Evolutionary conservation across 2,329 filamentous ascomycete genomes (phyloP).

Genomic region (Emmonsiellopsis sp.): DNA sequence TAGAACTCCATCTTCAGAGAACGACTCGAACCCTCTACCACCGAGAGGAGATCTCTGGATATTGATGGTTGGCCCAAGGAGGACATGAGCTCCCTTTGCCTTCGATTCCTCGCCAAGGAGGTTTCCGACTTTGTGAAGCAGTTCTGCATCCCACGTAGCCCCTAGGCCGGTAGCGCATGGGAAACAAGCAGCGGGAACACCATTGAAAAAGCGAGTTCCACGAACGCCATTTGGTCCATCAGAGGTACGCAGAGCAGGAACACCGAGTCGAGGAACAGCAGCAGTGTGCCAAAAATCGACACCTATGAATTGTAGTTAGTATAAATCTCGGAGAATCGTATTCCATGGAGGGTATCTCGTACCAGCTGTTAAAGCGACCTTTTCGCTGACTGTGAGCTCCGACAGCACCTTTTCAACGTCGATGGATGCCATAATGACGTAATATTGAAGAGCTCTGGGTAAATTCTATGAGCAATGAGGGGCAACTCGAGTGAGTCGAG

Average conservation of each 20-base stretch:
- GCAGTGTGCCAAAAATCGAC: conserved; percentile 62
- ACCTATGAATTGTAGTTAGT: conserved; percentile 16
- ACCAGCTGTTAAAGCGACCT: conserved; percentile 39
- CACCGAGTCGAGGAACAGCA: conserved; percentile 52
- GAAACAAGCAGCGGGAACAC: conserved; percentile 63
- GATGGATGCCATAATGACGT: conserved; percentile 22
- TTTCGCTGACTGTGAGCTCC: conserved; percentile 49
- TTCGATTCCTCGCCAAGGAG: conserved; percentile 64
- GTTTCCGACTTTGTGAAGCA: conserved; percentile 60
- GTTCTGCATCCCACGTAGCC: conserved; percentile 66
- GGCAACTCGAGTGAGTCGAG: neutral
- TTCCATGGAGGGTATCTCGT: conserved; percentile 7
- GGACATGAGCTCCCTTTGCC: conserved; percentile 63
- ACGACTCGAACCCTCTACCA: conserved; percentile 81
- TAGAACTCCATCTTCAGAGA: conserved; percentile 71
- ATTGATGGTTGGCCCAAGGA: conserved; percentile 70
- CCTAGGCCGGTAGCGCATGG: conserved; percentile 72
- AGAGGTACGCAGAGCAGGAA: conserved; percentile 57
- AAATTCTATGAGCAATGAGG: neutral
- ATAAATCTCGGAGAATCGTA: neutral
- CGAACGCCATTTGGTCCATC: conserved; percentile 64
- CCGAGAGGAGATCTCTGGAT: conserved; percentile 74
- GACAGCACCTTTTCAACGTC: conserved; percentile 43
- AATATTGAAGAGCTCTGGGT: neutral
- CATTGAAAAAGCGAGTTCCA: conserved; percentile 59